Percentiles rank a stretch among this genome's conserved stretches.
phyloP scores from a whole-genome alignment of 192 early-diverging fungal genomes.

The Cladochytrium replicatum region DNA sequence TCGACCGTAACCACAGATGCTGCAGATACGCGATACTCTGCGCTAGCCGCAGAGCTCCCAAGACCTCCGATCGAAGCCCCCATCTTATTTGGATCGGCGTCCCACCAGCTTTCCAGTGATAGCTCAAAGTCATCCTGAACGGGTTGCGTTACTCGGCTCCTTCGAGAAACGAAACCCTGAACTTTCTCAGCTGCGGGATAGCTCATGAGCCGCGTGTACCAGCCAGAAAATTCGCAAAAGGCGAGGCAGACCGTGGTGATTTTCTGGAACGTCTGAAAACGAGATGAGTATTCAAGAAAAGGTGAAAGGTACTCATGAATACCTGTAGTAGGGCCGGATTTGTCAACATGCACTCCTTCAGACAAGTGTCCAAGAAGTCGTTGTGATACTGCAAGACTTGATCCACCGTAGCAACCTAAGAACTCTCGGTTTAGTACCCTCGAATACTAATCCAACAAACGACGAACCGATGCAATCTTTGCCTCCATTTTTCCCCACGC shows the following conservation, averaged over 20 bases:
- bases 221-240: conserved; percentile 48
- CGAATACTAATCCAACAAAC: neutral
- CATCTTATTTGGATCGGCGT: too few species aligned
- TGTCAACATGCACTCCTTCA: conserved; percentile 86
- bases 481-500: conserved; percentile 66
- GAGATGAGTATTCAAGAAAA: neutral
- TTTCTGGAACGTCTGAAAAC: conserved; percentile 52
- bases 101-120: too few species aligned
- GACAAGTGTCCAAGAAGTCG: conserved; percentile 75
- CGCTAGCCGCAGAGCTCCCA: too few species aligned
- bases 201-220: conserved; percentile 26
- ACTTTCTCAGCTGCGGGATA: conserved; percentile 4
- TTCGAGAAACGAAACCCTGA: conserved; percentile 18
- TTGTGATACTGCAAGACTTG: conserved; percentile 70
- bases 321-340: conserved; percentile 74
- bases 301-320: conserved; percentile 10
- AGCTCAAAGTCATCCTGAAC: neutral
- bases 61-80: too few species aligned
- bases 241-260: conserved; percentile 46
- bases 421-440: too few species aligned
- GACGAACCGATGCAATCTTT: conserved; percentile 20
- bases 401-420: conserved; percentile 69
- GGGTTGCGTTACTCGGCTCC: conserved; percentile 12
- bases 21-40: too few species aligned
- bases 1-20: too few species aligned